These are phyloP conservation scores for Phytophthora pistaciae DNA, from an alignment of 352 stramenopile species.

Conservation along the genomic window DNA sequence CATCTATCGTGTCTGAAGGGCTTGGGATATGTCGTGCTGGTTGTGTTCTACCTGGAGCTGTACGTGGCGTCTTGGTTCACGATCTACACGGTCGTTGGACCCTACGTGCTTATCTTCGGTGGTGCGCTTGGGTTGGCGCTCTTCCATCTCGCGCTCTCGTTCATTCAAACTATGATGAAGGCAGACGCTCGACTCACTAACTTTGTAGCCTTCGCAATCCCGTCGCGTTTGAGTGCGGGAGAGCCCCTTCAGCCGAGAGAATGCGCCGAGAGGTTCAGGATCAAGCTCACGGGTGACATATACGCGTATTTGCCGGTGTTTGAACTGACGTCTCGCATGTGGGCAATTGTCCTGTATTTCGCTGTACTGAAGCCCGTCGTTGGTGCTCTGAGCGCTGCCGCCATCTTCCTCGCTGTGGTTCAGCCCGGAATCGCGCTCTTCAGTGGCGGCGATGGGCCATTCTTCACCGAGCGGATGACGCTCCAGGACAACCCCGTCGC, in stretches of 20 bases:
- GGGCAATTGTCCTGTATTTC: neutral
- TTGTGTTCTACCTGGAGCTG: neutral
- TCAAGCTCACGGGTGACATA: neutral
- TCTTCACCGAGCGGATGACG: constrained; percentile 2
- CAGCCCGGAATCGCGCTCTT: constrained; percentile 38
- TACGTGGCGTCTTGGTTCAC: neutral
- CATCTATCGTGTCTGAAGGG: neutral
- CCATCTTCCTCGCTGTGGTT: constrained; percentile 6
- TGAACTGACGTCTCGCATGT: neutral
- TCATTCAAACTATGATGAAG: neutral
- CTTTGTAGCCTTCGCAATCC: neutral
- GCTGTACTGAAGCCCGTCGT: neutral
- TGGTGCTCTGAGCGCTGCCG: neutral
- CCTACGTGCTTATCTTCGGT: neutral
- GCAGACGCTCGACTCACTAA: constrained; percentile 1
- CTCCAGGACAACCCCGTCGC: constrained; percentile 14
- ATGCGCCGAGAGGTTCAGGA: neutral
- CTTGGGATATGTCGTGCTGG: neutral
- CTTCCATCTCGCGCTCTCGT: neutral
- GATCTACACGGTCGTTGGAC: neutral
- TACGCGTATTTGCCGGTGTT: neutral
- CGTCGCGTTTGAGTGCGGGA: neutral
- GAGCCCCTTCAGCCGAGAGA: neutral
- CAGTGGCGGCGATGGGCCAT: neutral
- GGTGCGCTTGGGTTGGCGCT: neutral